Evolutionary conservation across 2,329 filamentous ascomycete genomes (phyloP), one percentile per base, ranked within the genome.

Genomic region (Aspergillus costaricaensis): DNA sequence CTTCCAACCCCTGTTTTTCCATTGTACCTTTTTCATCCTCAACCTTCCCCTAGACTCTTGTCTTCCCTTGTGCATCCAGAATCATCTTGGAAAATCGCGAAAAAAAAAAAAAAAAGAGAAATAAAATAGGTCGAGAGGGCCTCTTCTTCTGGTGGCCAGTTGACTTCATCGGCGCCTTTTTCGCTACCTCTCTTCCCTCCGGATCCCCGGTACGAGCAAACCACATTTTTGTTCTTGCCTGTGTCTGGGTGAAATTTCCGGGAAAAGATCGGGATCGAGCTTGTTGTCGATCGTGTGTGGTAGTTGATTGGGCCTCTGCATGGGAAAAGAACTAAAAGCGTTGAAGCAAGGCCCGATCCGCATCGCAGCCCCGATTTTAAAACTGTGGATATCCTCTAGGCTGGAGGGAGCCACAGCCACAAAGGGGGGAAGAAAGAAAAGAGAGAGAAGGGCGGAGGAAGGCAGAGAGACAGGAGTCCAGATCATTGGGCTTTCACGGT

Each of bases 291-390:
- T 55, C 52, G 25, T 55, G 38, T 25, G 23, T 55, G 52, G 19
- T 41, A 47, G 23, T 30, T 55, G 52, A 55, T 55, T 55, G 52
- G 52, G 52, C 8, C 25, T 44, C 52, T 36, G 52, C 39, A 32
- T 12, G 27, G n/a, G 38, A 55, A 55, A 27, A 19, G 39, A 36
- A 38, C 52, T 55, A 47, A 44, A 44, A 44, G 32, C 52, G 23
- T 55, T 47, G 52, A 55, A 55, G 52, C 52, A 55, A 55, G 52
- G 52, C 52, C 52, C 52, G 52, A 55, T 55, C 52, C 52, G 52
- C 39, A 55, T 55, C 52, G 52, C 39, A 55, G 38, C 52, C 32
- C 52, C 52, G 23, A 43, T 32, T 55, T 54, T 36, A 36, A 55
- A 55, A n/a, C 52, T 47, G 52, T 55, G 52, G 52, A 55, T 47